phyloP scores from a whole-genome alignment of 1,139 yeast genomes.

The Sugiyamaella japonica region DNA sequence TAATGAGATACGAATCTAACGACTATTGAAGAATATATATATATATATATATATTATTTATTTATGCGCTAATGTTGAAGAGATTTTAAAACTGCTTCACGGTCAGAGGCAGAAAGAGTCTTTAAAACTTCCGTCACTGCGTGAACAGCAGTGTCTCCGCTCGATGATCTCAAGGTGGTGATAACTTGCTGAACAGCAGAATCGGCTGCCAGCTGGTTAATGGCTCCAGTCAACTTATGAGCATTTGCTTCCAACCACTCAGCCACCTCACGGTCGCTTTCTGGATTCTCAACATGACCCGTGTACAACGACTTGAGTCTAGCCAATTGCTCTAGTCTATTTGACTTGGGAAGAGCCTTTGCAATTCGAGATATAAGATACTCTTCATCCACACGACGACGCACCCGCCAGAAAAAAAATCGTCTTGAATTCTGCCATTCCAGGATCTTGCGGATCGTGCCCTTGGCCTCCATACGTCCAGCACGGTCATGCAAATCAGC shows the following conservation, averaged over 20 bases:
- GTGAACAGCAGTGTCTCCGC: constrained; percentile 54
- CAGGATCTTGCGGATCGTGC: constrained; percentile 79
- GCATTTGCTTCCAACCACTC: constrained; percentile 84
- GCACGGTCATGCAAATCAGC: constrained; percentile 98
- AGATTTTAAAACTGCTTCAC: constrained; percentile 49
- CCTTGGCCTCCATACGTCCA: constrained; percentile 96
- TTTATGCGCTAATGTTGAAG: constrained; percentile 17
- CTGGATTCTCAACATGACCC: constrained; percentile 69
- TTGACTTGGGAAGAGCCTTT: constrained; percentile 59
- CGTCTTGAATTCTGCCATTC: constrained; percentile 89
- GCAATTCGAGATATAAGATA: constrained; percentile 76
- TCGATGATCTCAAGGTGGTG: constrained; percentile 33
- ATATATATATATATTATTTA: constrained; percentile 1
- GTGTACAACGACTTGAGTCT: constrained; percentile 81
- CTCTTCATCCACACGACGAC: constrained; percentile 94
- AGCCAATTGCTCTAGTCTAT: constrained; percentile 78
- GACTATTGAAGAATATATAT: constrained; percentile 4
- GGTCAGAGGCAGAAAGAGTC: constrained; percentile 60
- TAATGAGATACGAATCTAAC: constrained; percentile 11
- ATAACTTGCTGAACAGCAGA: constrained; percentile 29
- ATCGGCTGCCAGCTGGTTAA: constrained; percentile 53
- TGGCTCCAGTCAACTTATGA: constrained; percentile 56
- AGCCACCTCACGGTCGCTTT: constrained; percentile 77
- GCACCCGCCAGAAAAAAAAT: constrained; percentile 97
- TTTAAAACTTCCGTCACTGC: constrained; percentile 64